Base-by-base conservation (phyloP, 805 yeast genomes). In the Scheffersomyces amazonensis region DNA sequence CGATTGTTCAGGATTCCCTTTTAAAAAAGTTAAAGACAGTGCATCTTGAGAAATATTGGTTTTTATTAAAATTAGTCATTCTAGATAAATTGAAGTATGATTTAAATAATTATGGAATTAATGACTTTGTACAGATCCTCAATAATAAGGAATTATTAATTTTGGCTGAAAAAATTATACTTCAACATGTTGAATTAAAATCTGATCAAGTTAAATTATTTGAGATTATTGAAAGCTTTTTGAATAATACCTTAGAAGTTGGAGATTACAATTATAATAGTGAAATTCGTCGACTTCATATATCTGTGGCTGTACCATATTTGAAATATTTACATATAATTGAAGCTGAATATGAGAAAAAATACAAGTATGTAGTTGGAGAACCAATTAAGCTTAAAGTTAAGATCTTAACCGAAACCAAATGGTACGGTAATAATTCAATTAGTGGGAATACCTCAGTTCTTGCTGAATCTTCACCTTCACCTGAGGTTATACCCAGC, bases 291-390 rank as follows among this genome's bases (percentile, higher is more conserved):
- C 55, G 56, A 27, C 56, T 81, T 27, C 43, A 48, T 21, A 79
- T 86, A 35, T 65, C 73, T 2, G 91, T 85, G 5, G 73, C 82
- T 0, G 64, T 83, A 16, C 91, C 93, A 0, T 57, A 66, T 3
- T 71, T 80, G 7, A 75, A 80, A 44, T 69, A 78, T 15, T 69
- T 85, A 16, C 89, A 83, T 47, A 69, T 75, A 7, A 73, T 80
- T 6, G 80, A 78, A 39, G 68, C 70, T 41, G 44, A 58, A 1
- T 73, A 62, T 43, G 62, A 62, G 3, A 56, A 58, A 29, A 59
- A 64, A 22, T 45, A 63, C 8, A 78, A 73, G 34, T 78, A 71
- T 44, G 54, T 72, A 8, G 80, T 85, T 1, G 93, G 93, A 2
- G 80, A 78, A 35, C 80, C 84, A 1, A 74, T 87, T n/a, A 43